Evolutionary conservation across 192 early-diverging fungal genomes (phyloP), one percentile per base, ranked within the genome.

Genomic region (Coemansia guatemalensis): DNA sequence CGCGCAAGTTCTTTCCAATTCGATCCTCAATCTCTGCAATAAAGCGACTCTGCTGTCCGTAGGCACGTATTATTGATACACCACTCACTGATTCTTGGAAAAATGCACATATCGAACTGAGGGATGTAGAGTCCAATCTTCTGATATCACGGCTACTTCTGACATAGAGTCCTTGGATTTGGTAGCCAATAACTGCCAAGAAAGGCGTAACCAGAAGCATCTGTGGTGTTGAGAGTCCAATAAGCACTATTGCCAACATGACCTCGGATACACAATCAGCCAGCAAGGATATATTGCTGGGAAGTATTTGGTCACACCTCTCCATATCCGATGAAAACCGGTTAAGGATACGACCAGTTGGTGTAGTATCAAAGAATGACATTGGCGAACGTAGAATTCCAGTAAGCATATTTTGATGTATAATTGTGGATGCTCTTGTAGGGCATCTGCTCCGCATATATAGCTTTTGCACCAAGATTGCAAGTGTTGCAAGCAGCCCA

Each of bases 41-140:
- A 51, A 61, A 61, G 17, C 59, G 59, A 17, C 48, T 8, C 49
- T 61, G 59, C 30, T 51, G 59, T 22, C 49, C 48, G 18, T 51
- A 61, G 8, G 59, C 59, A 11, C 59, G 59, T 12, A 61, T 61
- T 2, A 30, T 61, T 1, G 59, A 2, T 33, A 51, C 59, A 1
- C 59, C 59, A 12, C 25, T 27, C 23, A 61, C 48, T 4, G 59
- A 51, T 17, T 61, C 59, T 29, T 61, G 59, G 29, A 61, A 51
- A 32, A 51, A 49, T 7, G 59, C 59, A 32, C 32, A 23, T 6
- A 61, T 9, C 12, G 59, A 49, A 30, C 59, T 61, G 9, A 35
- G 48, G 7, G 59, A 22, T 20, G 59, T 12, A 12, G 59, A 61
- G 7, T 17, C 11, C 14, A 61, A 21, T 6, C 59, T 47, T 0